phyloP scores from a whole-genome alignment of 257 asterid genomes.

The Solanum chmielewskii region DNA sequence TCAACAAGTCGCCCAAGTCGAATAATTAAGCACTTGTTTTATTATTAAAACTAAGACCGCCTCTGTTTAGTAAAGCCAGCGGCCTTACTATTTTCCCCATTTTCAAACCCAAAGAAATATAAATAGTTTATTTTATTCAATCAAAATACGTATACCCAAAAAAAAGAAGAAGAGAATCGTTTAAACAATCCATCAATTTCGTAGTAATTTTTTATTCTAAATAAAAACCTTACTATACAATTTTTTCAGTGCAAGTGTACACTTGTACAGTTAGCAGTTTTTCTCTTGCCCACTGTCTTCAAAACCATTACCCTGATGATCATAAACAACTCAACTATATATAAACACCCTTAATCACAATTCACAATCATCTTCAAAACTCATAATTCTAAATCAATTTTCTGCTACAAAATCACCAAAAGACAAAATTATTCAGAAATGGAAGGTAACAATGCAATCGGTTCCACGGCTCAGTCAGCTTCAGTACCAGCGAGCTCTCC shows the following conservation, averaged over 20 bases:
- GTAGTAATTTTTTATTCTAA: too few species aligned
- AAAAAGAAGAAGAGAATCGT: neutral
- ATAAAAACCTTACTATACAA: neutral
- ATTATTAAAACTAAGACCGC: neutral
- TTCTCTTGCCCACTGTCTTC: conserved; percentile 27
- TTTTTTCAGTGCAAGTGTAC: neutral
- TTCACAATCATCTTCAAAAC: neutral
- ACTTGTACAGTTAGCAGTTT: neutral
- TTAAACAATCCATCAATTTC: neutral
- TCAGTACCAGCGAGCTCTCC: neutral
- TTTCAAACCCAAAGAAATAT: neutral
- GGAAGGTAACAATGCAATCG: conserved; percentile 12
- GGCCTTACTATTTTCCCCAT: neutral
- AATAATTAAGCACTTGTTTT: neutral
- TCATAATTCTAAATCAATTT: neutral
- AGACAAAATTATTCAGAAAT: neutral
- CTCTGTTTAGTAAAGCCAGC: neutral
- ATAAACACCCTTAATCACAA: neutral
- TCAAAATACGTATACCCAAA: neutral
- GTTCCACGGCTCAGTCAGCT: conserved; percentile 3
- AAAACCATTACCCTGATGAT: neutral
- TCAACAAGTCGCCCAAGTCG: neutral
- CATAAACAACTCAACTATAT: neutral
- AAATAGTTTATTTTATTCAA: neutral
- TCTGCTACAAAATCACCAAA: neutral